A percentile compares a stretch with the other conserved stretches of the same genome.
phyloP scores from a whole-genome alignment of 225 moss, liverwort and hornwort species.

The Lunularia cruciata region DNA sequence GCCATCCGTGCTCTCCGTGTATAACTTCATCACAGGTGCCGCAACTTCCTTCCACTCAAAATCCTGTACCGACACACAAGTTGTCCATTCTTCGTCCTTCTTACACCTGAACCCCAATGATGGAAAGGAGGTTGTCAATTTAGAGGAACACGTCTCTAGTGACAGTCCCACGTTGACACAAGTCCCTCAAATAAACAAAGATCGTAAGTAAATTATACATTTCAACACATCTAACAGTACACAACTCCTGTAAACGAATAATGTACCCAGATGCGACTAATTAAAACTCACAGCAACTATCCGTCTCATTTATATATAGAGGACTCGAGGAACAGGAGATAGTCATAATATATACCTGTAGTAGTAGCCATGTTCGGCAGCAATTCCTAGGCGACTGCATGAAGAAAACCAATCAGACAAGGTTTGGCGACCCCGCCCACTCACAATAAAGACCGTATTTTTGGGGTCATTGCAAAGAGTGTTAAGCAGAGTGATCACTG shows the following conservation, averaged over 20 bases:
- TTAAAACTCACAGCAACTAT: no score
- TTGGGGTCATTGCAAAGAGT: slow-evolving; percentile 82
- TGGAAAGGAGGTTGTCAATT: no score
- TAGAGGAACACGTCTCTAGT: no score
- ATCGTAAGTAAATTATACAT: no score
- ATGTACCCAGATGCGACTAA: no score
- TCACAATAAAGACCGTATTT: slow-evolving; percentile 83
- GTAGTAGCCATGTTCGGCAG: slow-evolving; percentile 88
- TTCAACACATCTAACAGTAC: no score
- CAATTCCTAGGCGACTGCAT: slow-evolving; percentile 71
- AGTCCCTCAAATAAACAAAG: no score
- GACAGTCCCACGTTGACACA: no score
- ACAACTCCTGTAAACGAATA: no score
- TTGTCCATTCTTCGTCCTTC: slow-evolving; percentile 58
- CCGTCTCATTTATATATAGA: no score
- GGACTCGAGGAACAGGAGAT: no score
- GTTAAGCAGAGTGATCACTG: slow-evolving; percentile 66
- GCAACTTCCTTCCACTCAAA: slow-evolving; percentile 92
- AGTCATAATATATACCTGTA: slow-evolving; percentile 93
- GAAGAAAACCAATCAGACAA: slow-evolving; percentile 66
- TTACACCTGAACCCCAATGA: slow-evolving; percentile 46
- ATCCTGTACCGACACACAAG: slow-evolving; percentile 54
- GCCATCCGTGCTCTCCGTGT: slow-evolving; percentile 86
- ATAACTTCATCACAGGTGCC: slow-evolving; percentile 76
- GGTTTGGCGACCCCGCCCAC: slow-evolving; percentile 69